Evolutionary conservation across 192 early-diverging fungal genomes (phyloP).

Genomic region (Rhizophagus clarus): DNA sequence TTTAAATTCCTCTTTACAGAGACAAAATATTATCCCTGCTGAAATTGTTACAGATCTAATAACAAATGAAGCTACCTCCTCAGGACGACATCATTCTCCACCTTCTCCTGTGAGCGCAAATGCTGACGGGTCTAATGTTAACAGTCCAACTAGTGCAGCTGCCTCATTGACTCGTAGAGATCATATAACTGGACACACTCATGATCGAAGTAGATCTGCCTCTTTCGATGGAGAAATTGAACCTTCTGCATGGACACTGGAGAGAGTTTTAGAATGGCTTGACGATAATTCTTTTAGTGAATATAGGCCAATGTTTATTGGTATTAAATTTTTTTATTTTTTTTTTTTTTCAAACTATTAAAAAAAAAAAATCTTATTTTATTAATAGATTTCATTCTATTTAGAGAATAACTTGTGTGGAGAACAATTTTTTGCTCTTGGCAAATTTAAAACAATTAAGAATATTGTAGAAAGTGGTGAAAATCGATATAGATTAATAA

Average conservation of each 20-base stretch:
- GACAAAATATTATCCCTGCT: not conserved
- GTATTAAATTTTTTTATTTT: conserved; percentile 5
- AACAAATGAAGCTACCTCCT: not conserved
- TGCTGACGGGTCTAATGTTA: not conserved
- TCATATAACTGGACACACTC: conserved; percentile 22
- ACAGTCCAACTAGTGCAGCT: not conserved
- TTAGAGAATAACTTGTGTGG: conserved; percentile 7
- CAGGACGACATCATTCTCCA: not conserved
- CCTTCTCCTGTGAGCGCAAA: conserved; percentile 16
- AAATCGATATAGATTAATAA: conserved; percentile 10
- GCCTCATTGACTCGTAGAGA: conserved; percentile 21
- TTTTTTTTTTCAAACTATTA: not conserved
- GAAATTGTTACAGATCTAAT: too few species aligned
- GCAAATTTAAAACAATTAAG: not conserved
- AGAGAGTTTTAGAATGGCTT: conserved; percentile 17
- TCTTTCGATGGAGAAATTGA: conserved; percentile 20
- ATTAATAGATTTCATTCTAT: not conserved
- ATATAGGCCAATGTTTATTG: conserved; percentile 15
- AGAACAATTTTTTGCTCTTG: conserved; percentile 10
- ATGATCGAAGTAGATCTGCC: conserved; percentile 26
- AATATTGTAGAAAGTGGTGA: not conserved
- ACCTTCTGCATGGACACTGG: conserved; percentile 1
- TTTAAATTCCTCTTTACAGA: not conserved
- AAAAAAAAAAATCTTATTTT: too few species aligned
- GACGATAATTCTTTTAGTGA: conserved; percentile 16